Evolutionary conservation across 495 filamentous ascomycete genomes (phyloP), one percentile per base, ranked within the genome.

Genomic region (Penicillium waksmanii): DNA sequence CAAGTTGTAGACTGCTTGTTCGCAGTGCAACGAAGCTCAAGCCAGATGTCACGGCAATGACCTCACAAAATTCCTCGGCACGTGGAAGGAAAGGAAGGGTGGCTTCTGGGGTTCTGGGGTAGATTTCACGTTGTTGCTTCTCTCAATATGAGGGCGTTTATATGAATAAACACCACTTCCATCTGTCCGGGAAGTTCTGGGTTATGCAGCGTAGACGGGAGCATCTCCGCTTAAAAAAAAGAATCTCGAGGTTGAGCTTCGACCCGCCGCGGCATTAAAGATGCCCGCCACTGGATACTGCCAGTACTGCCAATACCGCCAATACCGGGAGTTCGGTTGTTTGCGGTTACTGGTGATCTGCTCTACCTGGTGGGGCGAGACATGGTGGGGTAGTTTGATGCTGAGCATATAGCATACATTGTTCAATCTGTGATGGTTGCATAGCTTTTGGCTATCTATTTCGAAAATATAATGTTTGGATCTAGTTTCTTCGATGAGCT

Each of bases 181-280:
- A 51, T 61, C 55, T 54, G 66, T 58, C 58, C 58, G 50, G 33
- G 51, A 55, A 57, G 74, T 76, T 66, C 73, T 78, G 73, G 69
- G 68, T 69, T 77, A 75, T 78, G 68, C 76, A 34, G 76, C 76
- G 76, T 78, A 78, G 72, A 55, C 60, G 48, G 55, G 67, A 77
- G 73, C 65, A 73, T 78, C 63, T 49, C 64, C 42, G 36, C 23
- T 42, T 36, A 38, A 60, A 60, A 66, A 56, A 61, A 61, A 57
- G 48, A 51, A 35, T 23, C 21, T 48, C 11, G 15, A 25, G 9
- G 13, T n/a, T 25, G 46, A 48, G 46, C 46, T 48, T 27, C 21
- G 46, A 48, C 46, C 46, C 23, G 21, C 43, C 46, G 46, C 42
- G 42, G 42, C 12, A 44, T n/a, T 31, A n/a, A 44, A 44, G 42